A percentile compares a stretch with the other conserved stretches of the same genome.
These are phyloP conservation scores for Tilletia setariae DNA, from an alignment of 1,284 basidiomycete genomes.

Conservation along the genomic window DNA sequence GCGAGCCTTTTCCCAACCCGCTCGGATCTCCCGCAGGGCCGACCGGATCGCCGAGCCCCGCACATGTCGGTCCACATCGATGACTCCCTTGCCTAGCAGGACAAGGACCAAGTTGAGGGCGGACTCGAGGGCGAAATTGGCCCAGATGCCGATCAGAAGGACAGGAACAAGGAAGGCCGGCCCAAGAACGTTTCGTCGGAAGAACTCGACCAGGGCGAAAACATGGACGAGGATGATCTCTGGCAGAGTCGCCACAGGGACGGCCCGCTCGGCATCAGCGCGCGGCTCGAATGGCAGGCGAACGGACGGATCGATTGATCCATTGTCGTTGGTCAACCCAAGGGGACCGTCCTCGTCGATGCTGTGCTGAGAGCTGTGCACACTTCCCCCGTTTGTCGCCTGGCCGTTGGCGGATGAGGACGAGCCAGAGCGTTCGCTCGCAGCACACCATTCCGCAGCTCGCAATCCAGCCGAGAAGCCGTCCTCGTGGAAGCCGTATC, in stretches of 20 bases:
- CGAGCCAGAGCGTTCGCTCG: constrained; percentile 4
- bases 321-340: not conserved
- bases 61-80: constrained; percentile 11
- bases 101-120: constrained; percentile 7
- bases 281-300: constrained; percentile 5
- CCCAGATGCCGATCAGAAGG: constrained; percentile 1
- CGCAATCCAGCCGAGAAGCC: constrained; percentile 65
- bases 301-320: not conserved
- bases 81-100: not conserved
- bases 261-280: not conserved
- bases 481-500: constrained; percentile 75
- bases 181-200: not conserved
- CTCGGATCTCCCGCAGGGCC: not conserved
- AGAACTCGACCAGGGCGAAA: not conserved
- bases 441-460: constrained; percentile 28
- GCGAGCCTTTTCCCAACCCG: constrained; percentile 9
- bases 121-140: constrained; percentile 1
- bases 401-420: not conserved
- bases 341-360: constrained; percentile 12
- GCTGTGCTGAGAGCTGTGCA: not conserved
- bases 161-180: not conserved
- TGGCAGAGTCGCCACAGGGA: not conserved
- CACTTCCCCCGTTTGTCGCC: not conserved
- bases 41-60: not conserved
- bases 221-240: not conserved